Evolutionary conservation across 257 asterid genomes (phyloP).

Genomic region (Solanum chiquidenum): DNA sequence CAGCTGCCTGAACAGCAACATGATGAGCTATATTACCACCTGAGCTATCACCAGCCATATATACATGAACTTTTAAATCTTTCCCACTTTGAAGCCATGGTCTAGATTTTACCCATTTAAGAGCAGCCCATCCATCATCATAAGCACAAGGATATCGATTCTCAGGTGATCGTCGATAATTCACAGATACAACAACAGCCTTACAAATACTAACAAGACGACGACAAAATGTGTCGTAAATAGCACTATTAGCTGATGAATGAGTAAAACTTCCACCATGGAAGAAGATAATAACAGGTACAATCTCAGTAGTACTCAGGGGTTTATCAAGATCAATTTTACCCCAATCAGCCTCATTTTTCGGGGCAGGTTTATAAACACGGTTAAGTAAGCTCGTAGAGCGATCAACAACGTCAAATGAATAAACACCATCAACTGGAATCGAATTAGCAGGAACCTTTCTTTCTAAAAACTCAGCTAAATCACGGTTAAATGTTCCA

Average conservation of each 20-base stretch:
- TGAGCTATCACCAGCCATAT: slow-evolving; percentile 71
- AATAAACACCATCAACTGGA: slow-evolving; percentile 64
- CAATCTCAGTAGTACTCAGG: slow-evolving; percentile 30
- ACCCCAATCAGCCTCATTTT: slow-evolving; percentile 24
- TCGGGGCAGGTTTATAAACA: slow-evolving; percentile 33
- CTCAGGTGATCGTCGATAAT: slow-evolving; percentile 78
- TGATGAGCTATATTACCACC: slow-evolving; percentile 85
- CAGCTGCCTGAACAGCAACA: slow-evolving; percentile 62
- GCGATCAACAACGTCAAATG: slow-evolving; percentile 68
- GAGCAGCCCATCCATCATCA: slow-evolving; percentile 81
- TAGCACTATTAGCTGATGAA: slow-evolving; percentile 80
- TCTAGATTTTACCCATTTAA: slow-evolving; percentile 58
- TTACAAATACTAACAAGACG: slow-evolving; percentile 54
- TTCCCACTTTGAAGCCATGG: slow-evolving; percentile 57
- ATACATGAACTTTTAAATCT: slow-evolving; percentile 39
- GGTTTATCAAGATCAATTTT: slow-evolving; percentile 48
- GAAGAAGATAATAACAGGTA: slow-evolving; percentile 70
- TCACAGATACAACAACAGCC: slow-evolving; percentile 71
- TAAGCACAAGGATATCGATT: slow-evolving; percentile 65
- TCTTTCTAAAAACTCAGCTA: slow-evolving; percentile 68
- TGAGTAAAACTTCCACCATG: slow-evolving; percentile 92
- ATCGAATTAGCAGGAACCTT: slow-evolving; percentile 63
- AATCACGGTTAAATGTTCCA: slow-evolving; percentile 74
- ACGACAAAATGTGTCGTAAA: slow-evolving; percentile 75
- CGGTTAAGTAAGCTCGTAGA: slow-evolving; percentile 59